Conservation (phyloP, 768 basidiomycete species). For the Suillus sp. region DNA sequence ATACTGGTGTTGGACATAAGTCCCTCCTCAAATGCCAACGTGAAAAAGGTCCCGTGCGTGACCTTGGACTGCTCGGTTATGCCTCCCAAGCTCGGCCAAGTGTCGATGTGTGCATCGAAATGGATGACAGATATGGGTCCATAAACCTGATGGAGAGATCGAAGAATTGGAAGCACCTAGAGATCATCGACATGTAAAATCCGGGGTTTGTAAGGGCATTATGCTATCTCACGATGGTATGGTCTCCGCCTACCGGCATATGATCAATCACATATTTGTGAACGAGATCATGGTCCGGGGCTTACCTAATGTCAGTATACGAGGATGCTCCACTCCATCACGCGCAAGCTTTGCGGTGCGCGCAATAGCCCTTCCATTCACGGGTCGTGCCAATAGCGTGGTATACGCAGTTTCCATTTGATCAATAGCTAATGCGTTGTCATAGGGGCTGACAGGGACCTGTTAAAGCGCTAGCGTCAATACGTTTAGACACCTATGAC, state of each 20-base stretch:
- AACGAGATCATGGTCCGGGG: not conserved
- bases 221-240: conserved; percentile 58
- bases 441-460: conserved; percentile 75
- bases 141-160: conserved; percentile 69
- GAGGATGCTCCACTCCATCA: conserved; percentile 62
- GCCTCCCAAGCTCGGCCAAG: conserved; percentile 31
- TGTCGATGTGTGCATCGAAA: conserved; percentile 71
- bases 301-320: conserved; percentile 55
- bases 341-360: conserved; percentile 35
- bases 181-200: not conserved
- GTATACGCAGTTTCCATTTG: conserved; percentile 82
- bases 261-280: not conserved
- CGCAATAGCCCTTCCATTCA: conserved; percentile 23
- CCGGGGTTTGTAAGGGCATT: not conserved
- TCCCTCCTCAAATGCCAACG: conserved; percentile 70
- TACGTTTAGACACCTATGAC: not conserved
- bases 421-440: conserved; percentile 74
- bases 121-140: conserved; percentile 78
- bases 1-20: conserved; percentile 67
- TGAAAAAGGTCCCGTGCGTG: conserved; percentile 83
- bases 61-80: conserved; percentile 58
- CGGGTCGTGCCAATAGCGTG: conserved; percentile 57
- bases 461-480: conserved; percentile 23
- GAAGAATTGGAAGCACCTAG: conserved; percentile 62
- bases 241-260: conserved; percentile 65